Percentiles rank a stretch among this genome's conserved stretches.
Conservation (phyloP, 2,329 filamentous ascomycete species). For the Endocalyx cinctus region DNA sequence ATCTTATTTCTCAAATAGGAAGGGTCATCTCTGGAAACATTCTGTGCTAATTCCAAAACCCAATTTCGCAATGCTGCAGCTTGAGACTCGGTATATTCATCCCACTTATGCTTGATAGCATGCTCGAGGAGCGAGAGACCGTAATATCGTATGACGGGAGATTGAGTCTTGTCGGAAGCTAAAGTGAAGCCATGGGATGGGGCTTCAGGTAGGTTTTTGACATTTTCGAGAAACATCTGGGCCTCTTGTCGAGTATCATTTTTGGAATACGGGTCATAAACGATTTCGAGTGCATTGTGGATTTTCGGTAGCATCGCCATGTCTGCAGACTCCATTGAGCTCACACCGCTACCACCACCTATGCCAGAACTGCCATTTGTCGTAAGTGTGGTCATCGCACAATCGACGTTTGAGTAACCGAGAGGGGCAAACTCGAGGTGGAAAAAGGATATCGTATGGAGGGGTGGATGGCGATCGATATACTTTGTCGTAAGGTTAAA, state of each 20-base stretch:
- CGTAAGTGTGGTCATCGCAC: slow-evolving; percentile 21
- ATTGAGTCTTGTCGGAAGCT: slow-evolving; percentile 69
- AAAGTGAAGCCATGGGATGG: slow-evolving; percentile 81
- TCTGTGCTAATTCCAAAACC: slow-evolving; percentile 73
- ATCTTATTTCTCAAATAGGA: slow-evolving; percentile 88
- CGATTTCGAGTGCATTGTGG: slow-evolving; percentile 77
- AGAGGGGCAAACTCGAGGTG: no score
- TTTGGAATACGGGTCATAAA: slow-evolving; percentile 75
- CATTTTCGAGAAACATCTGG: slow-evolving; percentile 76
- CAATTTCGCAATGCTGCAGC: slow-evolving; percentile 66
- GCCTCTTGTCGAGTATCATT: slow-evolving; percentile 81
- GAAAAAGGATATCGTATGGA: no score
- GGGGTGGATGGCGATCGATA: no score
- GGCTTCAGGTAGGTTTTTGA: slow-evolving; percentile 75
- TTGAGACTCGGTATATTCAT: slow-evolving; percentile 66
- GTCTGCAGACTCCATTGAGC: slow-evolving; percentile 29
- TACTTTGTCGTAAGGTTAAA: no score
- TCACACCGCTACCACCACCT: slow-evolving; percentile 30
- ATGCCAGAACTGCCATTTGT: slow-evolving; percentile 24
- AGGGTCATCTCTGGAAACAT: slow-evolving; percentile 67
- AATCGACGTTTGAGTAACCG: no score
- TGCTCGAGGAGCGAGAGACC: slow-evolving; percentile 89
- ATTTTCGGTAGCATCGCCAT: slow-evolving; percentile 60
- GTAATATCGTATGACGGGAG: slow-evolving; percentile 84
- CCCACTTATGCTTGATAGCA: slow-evolving; percentile 80